Evolutionary conservation across 2,329 filamentous ascomycete genomes (phyloP).

Genomic region (Hawksworthiomyces lignivorus): DNA sequence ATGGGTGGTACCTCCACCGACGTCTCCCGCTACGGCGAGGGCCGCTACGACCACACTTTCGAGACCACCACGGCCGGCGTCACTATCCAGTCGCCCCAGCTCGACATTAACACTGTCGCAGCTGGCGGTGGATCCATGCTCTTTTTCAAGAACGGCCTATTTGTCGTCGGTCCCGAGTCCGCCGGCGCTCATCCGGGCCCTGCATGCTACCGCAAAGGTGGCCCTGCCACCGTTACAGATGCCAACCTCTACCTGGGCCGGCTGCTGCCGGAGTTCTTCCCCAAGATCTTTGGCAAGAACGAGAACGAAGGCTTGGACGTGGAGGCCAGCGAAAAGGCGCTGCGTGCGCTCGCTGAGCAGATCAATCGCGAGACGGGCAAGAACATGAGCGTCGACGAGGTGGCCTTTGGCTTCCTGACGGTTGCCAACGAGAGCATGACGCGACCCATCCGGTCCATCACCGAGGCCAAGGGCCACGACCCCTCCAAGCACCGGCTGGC

Average conservation of each 20-base stretch:
- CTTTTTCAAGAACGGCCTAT: conserved; percentile 83
- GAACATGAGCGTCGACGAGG: conserved; percentile 70
- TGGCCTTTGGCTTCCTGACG: conserved; percentile 82
- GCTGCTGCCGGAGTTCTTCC: conserved; percentile 83
- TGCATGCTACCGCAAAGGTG: conserved; percentile 83
- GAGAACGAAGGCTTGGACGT: conserved; percentile 75
- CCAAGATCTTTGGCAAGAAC: conserved; percentile 87
- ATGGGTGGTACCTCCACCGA: conserved; percentile 95
- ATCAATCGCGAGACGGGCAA: conserved; percentile 70
- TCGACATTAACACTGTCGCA: conserved; percentile 92
- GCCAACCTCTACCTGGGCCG: conserved; percentile 81
- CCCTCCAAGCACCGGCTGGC: conserved; percentile 85
- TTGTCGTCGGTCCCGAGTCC: conserved; percentile 84
- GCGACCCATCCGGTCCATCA: conserved; percentile 79
- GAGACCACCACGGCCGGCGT: conserved; percentile 75
- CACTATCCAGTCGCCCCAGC: conserved; percentile 82
- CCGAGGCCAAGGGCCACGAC: conserved; percentile 86
- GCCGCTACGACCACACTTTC: conserved; percentile 86
- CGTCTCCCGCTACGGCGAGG: conserved; percentile 77
- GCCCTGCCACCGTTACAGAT: conserved; percentile 86
- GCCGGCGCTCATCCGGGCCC: conserved; percentile 85
- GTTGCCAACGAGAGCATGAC: conserved; percentile 92
- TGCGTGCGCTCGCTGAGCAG: conserved; percentile 66
- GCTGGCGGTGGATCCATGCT: conserved; percentile 79
- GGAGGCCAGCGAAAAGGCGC: conserved; percentile 65